Percentiles rank a stretch among this genome's conserved stretches.
phyloP scores from a whole-genome alignment of 1,139 yeast species.

The Candida dubliniensis region DNA sequence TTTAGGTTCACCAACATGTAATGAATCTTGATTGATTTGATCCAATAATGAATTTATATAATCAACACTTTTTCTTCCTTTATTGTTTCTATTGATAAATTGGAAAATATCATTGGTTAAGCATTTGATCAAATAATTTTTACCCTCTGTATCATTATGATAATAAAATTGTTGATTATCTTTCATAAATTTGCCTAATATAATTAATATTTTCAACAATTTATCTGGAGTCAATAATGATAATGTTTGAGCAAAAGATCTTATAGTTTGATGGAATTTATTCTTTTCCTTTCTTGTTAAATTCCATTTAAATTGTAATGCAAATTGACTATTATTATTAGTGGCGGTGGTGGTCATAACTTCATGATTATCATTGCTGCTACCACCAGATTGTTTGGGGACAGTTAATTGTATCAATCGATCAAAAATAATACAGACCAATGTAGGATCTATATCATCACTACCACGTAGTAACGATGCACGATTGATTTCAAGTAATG shows the following conservation, averaged over 20 bases:
- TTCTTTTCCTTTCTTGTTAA: slow-evolving; percentile 15
- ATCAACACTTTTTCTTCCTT: slow-evolving; percentile 4
- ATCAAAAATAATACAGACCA: slow-evolving; percentile 6
- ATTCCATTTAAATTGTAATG: slow-evolving; percentile 6
- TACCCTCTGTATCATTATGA: slow-evolving; percentile 5
- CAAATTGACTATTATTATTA: slow-evolving; percentile 20
- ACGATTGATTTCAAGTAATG: slow-evolving; percentile 14
- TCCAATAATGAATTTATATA: no score
- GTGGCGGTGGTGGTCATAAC: background rate
- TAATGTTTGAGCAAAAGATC: slow-evolving; percentile 32
- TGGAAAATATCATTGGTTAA: slow-evolving; percentile 21
- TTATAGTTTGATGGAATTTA: slow-evolving; percentile 26
- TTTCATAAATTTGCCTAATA: slow-evolving; percentile 13
- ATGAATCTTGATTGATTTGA: no score
- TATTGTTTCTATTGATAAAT: slow-evolving; percentile 19
- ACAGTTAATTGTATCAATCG: slow-evolving; percentile 5
- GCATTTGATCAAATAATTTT: slow-evolving; percentile 8
- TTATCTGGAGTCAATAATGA: slow-evolving; percentile 23
- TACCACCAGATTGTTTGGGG: slow-evolving; percentile 1
- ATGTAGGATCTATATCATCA: slow-evolving; percentile 5
- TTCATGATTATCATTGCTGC: background rate
- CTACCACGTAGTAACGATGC: slow-evolving; percentile 9
- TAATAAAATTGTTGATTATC: slow-evolving; percentile 15
- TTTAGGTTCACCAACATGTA: no score
- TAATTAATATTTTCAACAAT: slow-evolving; percentile 18